Evolutionary conservation across 2,329 filamentous ascomycete species (phyloP).

Genomic region (Scorias spongiosa): DNA sequence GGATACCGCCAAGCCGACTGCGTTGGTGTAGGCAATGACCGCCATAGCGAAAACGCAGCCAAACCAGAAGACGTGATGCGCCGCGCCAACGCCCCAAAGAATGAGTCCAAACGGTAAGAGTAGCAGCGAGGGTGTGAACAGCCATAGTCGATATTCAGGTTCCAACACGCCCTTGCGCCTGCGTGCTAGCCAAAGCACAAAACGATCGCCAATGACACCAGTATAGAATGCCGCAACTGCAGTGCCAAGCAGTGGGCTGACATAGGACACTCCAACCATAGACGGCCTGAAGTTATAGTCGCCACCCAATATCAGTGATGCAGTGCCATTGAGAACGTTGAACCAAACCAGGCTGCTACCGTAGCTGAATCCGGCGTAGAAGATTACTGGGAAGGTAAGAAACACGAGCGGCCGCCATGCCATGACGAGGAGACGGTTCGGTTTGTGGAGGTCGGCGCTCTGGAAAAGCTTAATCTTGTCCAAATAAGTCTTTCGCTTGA

Average conservation of each 20-base stretch:
- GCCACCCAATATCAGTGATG: conserved; percentile 24
- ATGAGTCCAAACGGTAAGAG: conserved; percentile 31
- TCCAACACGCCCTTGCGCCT: conserved; percentile 25
- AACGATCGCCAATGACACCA: conserved; percentile 21
- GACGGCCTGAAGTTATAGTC: conserved; percentile 24
- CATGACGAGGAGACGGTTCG: conserved; percentile 16
- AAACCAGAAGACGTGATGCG: conserved; percentile 31
- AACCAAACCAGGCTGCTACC: conserved; percentile 27
- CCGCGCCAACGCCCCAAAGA: conserved; percentile 38
- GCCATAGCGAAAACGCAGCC: conserved; percentile 35
- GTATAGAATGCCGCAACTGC: conserved; percentile 22
- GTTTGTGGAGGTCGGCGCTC: conserved; percentile 16
- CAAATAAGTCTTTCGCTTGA: conserved; percentile 16
- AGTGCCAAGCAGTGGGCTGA: conserved; percentile 22
- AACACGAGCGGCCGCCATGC: conserved; percentile 18
- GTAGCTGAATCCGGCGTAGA: conserved; percentile 26
- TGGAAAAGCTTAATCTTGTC: conserved; percentile 21
- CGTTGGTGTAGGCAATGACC: conserved; percentile 29
- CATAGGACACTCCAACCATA: conserved; percentile 24
- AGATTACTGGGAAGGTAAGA: conserved; percentile 25
- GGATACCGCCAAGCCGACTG: conserved; percentile 26
- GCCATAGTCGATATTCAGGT: conserved; percentile 26
- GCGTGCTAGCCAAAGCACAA: conserved; percentile 21
- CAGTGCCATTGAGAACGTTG: conserved; percentile 29
- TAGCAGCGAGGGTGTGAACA: conserved; percentile 24